These are phyloP conservation scores for Phalaenopsis aphrodite DNA, from an alignment of 106 monocot species.

Conservation along the genomic window DNA sequence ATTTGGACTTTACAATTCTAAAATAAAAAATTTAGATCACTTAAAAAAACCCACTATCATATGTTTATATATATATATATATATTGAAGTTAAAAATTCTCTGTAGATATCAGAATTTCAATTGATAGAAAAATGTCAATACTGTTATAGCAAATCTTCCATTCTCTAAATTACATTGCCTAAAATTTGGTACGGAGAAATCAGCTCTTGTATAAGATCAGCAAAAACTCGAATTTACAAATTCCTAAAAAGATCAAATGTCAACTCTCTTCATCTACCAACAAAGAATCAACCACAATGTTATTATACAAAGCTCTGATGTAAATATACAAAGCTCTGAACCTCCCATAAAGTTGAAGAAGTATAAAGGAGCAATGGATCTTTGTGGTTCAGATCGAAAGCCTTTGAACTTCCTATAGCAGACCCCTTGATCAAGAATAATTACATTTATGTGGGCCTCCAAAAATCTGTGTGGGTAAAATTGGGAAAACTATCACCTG, in stretches of 20 bases:
- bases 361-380: not conserved
- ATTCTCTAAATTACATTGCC: not conserved
- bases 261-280: constrained; percentile 23
- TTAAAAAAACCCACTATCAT: too few relatives aligned
- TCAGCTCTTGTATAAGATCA: constrained; percentile 10
- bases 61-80: too few relatives aligned
- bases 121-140: not conserved
- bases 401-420: not conserved
- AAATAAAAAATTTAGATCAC: too few relatives aligned
- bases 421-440: constrained; percentile 1
- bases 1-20: too few relatives aligned
- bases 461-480: constrained; percentile 54
- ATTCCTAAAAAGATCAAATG: constrained; percentile 26
- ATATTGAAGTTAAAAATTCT: not conserved
- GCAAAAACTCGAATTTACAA: constrained; percentile 75
- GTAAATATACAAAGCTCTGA: constrained; percentile 2
- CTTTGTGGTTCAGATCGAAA: not conserved
- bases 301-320: not conserved
- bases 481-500: constrained; percentile 49
- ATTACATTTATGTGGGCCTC: constrained; percentile 50
- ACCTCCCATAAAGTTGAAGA: not conserved
- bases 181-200: not conserved
- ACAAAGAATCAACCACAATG: not conserved
- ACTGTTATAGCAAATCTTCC: not conserved
- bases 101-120: not conserved